Percentiles rank a stretch among this genome's conserved stretches.
These are phyloP conservation scores for Cercospora canescens DNA, from an alignment of 2,329 filamentous ascomycete species.

Conservation along the genomic window DNA sequence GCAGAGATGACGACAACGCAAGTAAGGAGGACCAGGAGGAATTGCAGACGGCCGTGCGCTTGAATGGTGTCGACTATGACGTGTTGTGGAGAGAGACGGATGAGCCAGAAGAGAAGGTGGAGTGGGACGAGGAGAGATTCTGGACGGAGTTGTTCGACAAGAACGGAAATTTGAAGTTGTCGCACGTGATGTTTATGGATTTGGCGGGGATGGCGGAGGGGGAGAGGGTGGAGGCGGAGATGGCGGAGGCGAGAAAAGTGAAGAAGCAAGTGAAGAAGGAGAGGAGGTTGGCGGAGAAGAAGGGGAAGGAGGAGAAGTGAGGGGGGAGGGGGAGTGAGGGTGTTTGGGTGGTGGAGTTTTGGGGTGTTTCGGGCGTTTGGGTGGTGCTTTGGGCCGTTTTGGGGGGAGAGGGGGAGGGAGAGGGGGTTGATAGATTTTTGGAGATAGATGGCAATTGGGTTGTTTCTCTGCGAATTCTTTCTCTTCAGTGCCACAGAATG, in stretches of 20 bases:
- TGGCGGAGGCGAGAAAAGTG: background rate
- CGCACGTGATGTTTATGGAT: slow-evolving; percentile 2
- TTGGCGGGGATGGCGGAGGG: background rate
- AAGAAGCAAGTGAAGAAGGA: background rate
- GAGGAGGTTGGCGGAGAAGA: slow-evolving; percentile 2
- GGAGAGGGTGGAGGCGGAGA: background rate
- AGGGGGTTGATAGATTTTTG: background rate
- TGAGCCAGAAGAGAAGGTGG: background rate
- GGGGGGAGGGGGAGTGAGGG: background rate
- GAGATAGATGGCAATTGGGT: background rate
- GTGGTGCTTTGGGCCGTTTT: background rate
- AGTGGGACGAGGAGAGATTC: background rate
- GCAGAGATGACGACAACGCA: too few species aligned
- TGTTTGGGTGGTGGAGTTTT: background rate
- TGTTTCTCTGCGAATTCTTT: background rate
- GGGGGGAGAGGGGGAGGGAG: background rate
- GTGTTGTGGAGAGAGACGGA: background rate
- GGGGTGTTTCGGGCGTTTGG: background rate
- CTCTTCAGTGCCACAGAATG: background rate
- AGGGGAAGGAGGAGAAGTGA: background rate
- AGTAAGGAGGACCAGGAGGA: background rate
- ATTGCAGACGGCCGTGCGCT: background rate
- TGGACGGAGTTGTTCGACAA: background rate
- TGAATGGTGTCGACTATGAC: slow-evolving; percentile 3
- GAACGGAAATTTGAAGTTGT: background rate